Evolutionary conservation across 2,329 filamentous ascomycete species (phyloP).

Genomic region (Trichoderma arundinaceum): DNA sequence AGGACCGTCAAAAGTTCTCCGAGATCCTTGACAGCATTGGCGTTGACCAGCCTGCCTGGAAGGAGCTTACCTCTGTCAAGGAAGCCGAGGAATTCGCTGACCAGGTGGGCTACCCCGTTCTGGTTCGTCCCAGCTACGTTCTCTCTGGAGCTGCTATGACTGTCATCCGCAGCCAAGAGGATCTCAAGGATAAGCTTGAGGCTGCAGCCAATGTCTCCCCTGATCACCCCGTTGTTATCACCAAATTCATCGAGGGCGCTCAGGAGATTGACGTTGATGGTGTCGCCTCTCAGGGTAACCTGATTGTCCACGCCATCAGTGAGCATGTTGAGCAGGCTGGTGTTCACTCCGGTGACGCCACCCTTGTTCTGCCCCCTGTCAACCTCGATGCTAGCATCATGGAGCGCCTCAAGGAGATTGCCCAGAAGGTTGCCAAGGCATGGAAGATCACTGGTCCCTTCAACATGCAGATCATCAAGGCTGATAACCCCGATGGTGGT

Average conservation of each 20-base stretch:
- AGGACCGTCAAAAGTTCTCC: conserved; percentile 98
- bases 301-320: conserved; percentile 88
- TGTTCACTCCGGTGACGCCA: conserved; percentile 97
- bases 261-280: conserved; percentile 96
- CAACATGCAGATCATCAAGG: conserved; percentile 99
- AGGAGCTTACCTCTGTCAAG: conserved; percentile 87
- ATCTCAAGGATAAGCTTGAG: conserved; percentile 93
- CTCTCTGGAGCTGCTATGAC: conserved; percentile 98
- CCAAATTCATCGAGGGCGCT: conserved; percentile 96
- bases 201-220: conserved; percentile 90
- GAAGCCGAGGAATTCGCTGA: conserved; percentile 88
- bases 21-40: conserved; percentile 96
- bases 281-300: conserved; percentile 83
- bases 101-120: conserved; percentile 87
- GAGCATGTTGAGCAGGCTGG: conserved; percentile 97
- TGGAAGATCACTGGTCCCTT: conserved; percentile 98
- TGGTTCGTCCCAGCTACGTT: conserved; percentile 94
- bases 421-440: conserved; percentile 92
- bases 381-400: conserved; percentile 78
- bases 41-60: conserved; percentile 97
- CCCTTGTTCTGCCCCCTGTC: conserved; percentile 85
- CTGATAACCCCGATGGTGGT: conserved; percentile 74
- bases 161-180: conserved; percentile 84
- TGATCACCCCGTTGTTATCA: conserved; percentile 97
- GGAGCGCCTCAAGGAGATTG: conserved; percentile 91